Evolutionary conservation across 1,284 basidiomycete species (phyloP).

Genomic region (Fistulinella cinereoalba): DNA sequence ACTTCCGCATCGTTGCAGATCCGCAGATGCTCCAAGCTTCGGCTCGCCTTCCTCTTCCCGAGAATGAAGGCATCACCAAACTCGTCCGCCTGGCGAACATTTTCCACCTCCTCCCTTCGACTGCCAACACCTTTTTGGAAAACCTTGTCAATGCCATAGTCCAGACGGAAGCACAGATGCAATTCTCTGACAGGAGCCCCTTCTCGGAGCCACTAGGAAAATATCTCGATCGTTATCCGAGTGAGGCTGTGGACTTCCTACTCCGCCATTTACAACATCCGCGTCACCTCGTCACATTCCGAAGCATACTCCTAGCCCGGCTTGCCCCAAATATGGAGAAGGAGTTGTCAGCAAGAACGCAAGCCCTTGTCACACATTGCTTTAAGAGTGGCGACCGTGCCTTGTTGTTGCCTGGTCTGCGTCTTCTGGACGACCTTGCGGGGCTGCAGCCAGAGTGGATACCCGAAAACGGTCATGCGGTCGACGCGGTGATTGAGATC

Average conservation of each 20-base stretch:
- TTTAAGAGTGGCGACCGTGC: constrained; percentile 55
- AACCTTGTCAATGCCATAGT: constrained; percentile 86
- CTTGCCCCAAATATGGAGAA: constrained; percentile 75
- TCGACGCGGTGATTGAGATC: constrained; percentile 68
- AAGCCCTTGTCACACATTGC: constrained; percentile 58
- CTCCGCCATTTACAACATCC: constrained; percentile 75
- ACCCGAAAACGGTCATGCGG: constrained; percentile 56
- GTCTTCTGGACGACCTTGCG: constrained; percentile 77
- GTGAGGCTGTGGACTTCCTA: constrained; percentile 84
- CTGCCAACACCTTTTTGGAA: constrained; percentile 91
- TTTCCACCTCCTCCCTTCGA: constrained; percentile 91
- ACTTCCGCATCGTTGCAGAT: constrained; percentile 89
- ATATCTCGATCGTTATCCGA: constrained; percentile 89
- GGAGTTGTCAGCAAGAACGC: constrained; percentile 68
- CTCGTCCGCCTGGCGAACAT: constrained; percentile 95
- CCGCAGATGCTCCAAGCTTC: constrained; percentile 80
- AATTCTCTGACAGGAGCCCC: constrained; percentile 86
- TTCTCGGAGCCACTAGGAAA: constrained; percentile 93
- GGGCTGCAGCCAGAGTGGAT: constrained; percentile 73
- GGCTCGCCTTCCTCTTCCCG: constrained; percentile 74
- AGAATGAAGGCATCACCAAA: constrained; percentile 91
- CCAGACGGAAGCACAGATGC: constrained; percentile 90
- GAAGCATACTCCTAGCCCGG: constrained; percentile 77
- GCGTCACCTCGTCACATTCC: constrained; percentile 74
- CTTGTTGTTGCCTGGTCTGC: constrained; percentile 65